phyloP scores from a whole-genome alignment of 2,329 filamentous ascomycete species.

The Kalaharituber pfeilii region DNA sequence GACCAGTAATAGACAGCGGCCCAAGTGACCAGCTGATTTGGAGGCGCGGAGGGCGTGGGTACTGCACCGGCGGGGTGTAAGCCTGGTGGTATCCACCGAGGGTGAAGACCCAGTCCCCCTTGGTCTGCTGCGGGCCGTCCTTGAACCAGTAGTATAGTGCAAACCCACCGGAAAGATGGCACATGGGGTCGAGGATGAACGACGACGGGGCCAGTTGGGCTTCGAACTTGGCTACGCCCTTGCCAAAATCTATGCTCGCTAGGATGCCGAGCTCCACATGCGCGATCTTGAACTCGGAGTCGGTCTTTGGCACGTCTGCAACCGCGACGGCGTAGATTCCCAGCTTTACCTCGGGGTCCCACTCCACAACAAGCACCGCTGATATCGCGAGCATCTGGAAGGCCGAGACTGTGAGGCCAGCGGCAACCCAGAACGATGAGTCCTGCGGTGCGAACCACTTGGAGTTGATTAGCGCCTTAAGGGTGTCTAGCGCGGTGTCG shows the following conservation, averaged over 20 bases:
- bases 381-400: constrained; percentile 28
- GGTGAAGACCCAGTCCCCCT: constrained; percentile 32
- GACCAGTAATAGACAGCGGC: constrained; percentile 27
- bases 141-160: constrained; percentile 31
- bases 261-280: constrained; percentile 29
- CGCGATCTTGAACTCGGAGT: constrained; percentile 21
- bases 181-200: constrained; percentile 28
- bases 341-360: constrained; percentile 23
- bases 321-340: constrained; percentile 25
- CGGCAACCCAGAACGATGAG: constrained; percentile 27
- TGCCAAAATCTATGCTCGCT: constrained; percentile 26
- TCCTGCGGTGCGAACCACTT: constrained; percentile 25
- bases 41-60: constrained; percentile 28
- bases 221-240: constrained; percentile 27
- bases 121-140: constrained; percentile 11
- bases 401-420: constrained; percentile 27
- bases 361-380: constrained; percentile 27
- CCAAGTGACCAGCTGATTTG: constrained; percentile 28
- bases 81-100: constrained; percentile 32
- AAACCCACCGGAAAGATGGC: constrained; percentile 31
- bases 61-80: constrained; percentile 26
- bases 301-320: constrained; percentile 23
- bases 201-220: constrained; percentile 29
- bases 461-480: not conserved
- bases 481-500: constrained; percentile 3